phyloP scores from a whole-genome alignment of 352 stramenopile species.

The Pythium aristosporum region DNA sequence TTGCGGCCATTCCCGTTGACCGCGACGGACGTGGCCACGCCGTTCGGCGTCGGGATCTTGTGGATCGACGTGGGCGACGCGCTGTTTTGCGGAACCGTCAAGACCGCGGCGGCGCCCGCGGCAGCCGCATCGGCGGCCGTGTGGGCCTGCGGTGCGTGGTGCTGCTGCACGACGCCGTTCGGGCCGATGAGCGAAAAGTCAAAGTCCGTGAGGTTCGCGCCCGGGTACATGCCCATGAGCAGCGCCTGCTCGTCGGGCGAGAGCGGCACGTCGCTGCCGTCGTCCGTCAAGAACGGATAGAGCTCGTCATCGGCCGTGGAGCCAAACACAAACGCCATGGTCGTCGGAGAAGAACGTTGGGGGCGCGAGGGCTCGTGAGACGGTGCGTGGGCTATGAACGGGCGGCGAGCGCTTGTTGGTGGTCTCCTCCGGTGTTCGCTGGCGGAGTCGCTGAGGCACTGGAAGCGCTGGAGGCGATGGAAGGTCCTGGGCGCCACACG shows the following conservation, averaged over 20 bases:
- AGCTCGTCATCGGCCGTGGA: constrained; percentile 52
- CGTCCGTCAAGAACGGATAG: constrained; percentile 52
- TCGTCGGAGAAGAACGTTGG: too few species aligned
- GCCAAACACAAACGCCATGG: constrained; percentile 52
- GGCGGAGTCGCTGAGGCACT: too few species aligned
- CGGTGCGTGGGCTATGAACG: too few species aligned
- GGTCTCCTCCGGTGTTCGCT: too few species aligned
- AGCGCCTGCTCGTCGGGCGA: constrained; percentile 53
- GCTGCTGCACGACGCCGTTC: constrained; percentile 43
- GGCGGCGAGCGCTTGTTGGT: too few species aligned
- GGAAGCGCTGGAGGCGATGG: too few species aligned
- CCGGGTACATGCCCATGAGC: constrained; percentile 57
- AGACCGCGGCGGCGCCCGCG: constrained; percentile 4
- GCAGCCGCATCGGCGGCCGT: constrained; percentile 9
- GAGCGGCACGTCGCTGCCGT: constrained; percentile 29
- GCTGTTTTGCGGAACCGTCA: neutral
- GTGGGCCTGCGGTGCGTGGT: constrained; percentile 25
- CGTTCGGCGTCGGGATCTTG: neutral
- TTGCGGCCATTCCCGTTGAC: constrained; percentile 22
- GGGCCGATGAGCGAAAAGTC: constrained; percentile 52
- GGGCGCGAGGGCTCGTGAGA: too few species aligned
- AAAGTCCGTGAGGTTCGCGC: constrained; percentile 54
- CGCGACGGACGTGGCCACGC: constrained; percentile 18
- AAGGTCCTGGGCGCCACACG: too few species aligned
- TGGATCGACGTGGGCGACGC: constrained; percentile 2